Evolutionary conservation across 2,329 filamentous ascomycete genomes (phyloP), one percentile per base, ranked within the genome.

Genomic region (Teratosphaeria zuluensis): DNA sequence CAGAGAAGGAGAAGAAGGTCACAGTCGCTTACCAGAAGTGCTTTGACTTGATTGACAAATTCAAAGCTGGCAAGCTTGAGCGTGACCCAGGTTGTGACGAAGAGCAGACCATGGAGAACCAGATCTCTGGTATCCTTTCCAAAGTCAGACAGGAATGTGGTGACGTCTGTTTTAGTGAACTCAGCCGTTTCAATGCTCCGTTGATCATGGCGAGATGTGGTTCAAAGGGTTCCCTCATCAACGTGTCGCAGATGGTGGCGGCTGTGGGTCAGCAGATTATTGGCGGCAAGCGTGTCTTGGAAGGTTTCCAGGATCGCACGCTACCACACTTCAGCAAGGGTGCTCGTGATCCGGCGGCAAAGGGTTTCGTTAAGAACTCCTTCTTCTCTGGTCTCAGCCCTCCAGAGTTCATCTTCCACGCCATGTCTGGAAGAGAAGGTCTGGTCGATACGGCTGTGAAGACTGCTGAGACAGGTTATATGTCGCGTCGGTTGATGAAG

Each of bases 211-310:
- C 94, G 61, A 94, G 90, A 62, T 97, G 90, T 12, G 94, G 94
- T 54, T 97, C 92, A 57, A 99, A 99, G 74, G 94, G 94, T 72
- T 96, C 91, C 4, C 88, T 90, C 67, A 95, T 99, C 79, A 99
- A 99, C 79, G 94, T 99, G 35, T 94, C 94, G 8, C 94, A 99
- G 77, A 99, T 99, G 94, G 89, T 97, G 71, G 92, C 94, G 58
- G 86, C 92, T 60, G 94, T 99, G 70, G 94, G 94, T 55, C 94
- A 99, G 75, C 94, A 99, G 68, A 96, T 97, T 83, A 97, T 99
- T 68, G 89, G 89, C 61, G 90, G 91, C 54, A 84, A 89, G 69
- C 92, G 94, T 83, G 92, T 99, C 33, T 84, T 90, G 52, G 90
- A 99, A 74, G 94, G 94, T 6, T 99, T 99, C 76, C 92, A 97